These are phyloP conservation scores for Tricholoma bakamatsutake DNA, from an alignment of 768 basidiomycete genomes.

Conservation along the genomic window DNA sequence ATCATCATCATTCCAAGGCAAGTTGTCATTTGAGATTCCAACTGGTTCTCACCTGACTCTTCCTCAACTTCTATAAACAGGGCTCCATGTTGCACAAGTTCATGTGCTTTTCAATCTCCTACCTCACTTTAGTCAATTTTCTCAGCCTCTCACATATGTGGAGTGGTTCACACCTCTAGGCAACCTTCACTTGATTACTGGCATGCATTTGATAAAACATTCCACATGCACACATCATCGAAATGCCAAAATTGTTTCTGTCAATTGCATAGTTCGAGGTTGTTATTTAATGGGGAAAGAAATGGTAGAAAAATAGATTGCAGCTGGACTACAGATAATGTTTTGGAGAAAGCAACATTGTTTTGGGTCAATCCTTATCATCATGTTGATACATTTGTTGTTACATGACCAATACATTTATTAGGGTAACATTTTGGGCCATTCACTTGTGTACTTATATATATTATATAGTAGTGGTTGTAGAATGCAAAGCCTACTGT, in stretches of 20 bases:
- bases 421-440: too few relatives aligned
- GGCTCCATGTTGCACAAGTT: constrained; percentile 16
- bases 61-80: constrained; percentile 9
- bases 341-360: not conserved
- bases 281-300: constrained; percentile 2
- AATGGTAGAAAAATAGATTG: not conserved
- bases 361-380: not conserved
- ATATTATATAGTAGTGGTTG: too few relatives aligned
- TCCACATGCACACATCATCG: not conserved
- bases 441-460: too few relatives aligned
- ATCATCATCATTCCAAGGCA: too few relatives aligned
- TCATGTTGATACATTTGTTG: too few relatives aligned
- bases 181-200: constrained; percentile 2
- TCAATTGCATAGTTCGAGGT: not conserved
- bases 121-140: constrained; percentile 5
- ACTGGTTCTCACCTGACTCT: too few relatives aligned
- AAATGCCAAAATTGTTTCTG: not conserved
- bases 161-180: not conserved
- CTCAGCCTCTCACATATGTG: constrained; percentile 5
- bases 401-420: too few relatives aligned
- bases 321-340: not conserved
- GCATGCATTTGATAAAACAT: constrained; percentile 3
- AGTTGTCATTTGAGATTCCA: too few relatives aligned
- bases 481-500: too few relatives aligned
- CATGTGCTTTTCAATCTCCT: constrained; percentile 15